Conservation (phyloP, 2,329 filamentous ascomycete species). For the Talaromyces sp. region DNA sequence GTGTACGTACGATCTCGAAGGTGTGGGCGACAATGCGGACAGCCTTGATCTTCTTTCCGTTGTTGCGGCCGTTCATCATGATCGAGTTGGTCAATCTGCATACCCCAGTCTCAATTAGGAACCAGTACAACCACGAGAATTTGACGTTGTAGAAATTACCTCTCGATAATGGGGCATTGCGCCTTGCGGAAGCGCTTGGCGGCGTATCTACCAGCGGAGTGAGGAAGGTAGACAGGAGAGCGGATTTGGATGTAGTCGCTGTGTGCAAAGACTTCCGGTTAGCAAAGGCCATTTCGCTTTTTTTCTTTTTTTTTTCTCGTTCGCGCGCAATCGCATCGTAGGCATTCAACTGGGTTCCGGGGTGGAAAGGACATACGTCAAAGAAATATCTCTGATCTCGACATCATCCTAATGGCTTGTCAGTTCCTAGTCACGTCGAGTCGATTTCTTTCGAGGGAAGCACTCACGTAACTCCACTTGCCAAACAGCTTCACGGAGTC, state of each 20-base stretch:
- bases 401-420: conserved; percentile 64
- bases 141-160: conserved; percentile 32
- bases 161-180: conserved; percentile 99
- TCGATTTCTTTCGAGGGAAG: neutral
- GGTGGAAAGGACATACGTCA: conserved; percentile 71
- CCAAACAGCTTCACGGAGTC: conserved; percentile 95
- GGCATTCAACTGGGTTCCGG: neutral
- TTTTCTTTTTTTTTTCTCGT: neutral
- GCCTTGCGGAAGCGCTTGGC: conserved; percentile 99
- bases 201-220: conserved; percentile 97
- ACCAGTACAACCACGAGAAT: neutral
- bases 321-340: neutral
- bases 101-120: neutral
- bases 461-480: conserved; percentile 75
- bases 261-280: conserved; percentile 26
- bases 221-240: conserved; percentile 96
- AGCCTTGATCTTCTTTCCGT: conserved; percentile 99
- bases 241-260: conserved; percentile 99
- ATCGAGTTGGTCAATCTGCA: conserved; percentile 88
- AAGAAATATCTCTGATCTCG: conserved; percentile 98
- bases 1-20: conserved; percentile 91
- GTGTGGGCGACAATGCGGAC: conserved; percentile 98
- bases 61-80: conserved; percentile 99
- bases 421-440: neutral
- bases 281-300: conserved; percentile 21